Conservation (phyloP, 129 eudicot species). For the Gnaphalium uliginosum region DNA sequence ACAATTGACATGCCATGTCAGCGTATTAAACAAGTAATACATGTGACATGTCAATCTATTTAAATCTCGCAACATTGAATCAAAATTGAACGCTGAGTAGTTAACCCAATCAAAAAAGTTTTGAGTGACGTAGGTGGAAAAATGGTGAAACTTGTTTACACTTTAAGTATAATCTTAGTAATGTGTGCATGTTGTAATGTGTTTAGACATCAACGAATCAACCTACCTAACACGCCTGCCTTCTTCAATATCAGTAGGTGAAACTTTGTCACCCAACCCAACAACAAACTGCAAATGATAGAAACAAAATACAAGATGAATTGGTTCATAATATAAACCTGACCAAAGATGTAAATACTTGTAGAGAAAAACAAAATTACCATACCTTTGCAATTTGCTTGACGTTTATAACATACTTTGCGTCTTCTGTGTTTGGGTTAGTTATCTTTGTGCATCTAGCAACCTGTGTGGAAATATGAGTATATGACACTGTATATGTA, state of each 20-base stretch:
- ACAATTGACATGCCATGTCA: neutral
- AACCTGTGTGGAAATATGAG: constrained; percentile 51
- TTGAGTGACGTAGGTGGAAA: neutral
- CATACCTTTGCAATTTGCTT: constrained; percentile 96
- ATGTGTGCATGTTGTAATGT: constrained; percentile 1
- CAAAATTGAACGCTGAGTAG: neutral
- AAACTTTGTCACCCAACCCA: constrained; percentile 95
- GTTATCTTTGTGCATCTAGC: constrained; percentile 96
- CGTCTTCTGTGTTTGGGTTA: constrained; percentile 95
- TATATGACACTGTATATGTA: neutral
- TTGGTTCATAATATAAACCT: neutral
- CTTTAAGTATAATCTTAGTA: neutral
- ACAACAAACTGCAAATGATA: constrained; percentile 83
- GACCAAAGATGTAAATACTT: neutral
- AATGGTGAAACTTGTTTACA: neutral
- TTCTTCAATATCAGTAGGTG: constrained; percentile 99
- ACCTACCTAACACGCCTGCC: constrained; percentile 99
- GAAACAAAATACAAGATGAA: constrained; percentile 25
- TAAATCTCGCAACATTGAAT: neutral
- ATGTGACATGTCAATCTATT: neutral
- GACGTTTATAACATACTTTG: constrained; percentile 91
- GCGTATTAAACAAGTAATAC: neutral
- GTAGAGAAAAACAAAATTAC: neutral
- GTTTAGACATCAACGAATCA: constrained; percentile 28
- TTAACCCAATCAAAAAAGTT: neutral